These are phyloP conservation scores for Bifiguratus adelaidae DNA, from an alignment of 192 early-diverging fungal species.

Conservation along the genomic window DNA sequence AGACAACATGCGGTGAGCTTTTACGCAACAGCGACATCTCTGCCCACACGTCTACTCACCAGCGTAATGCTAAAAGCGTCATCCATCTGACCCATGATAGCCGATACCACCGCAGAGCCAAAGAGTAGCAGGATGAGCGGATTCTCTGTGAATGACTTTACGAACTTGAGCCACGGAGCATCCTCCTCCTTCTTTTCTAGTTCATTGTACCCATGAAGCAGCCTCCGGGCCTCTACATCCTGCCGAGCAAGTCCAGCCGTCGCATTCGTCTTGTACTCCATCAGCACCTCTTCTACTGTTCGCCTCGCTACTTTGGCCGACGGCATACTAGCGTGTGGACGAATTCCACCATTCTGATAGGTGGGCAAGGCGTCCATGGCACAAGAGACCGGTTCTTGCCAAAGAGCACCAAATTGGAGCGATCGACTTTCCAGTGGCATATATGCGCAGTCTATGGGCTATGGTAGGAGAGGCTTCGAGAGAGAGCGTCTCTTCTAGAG, in stretches of 20 bases:
- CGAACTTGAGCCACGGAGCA: constrained; percentile 53
- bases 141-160: constrained; percentile 77
- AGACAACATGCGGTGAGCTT: background rate
- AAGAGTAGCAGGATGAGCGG: constrained; percentile 73
- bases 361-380: too few relatives aligned
- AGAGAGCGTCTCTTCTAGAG: too few relatives aligned
- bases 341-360: too few relatives aligned
- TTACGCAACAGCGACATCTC: background rate
- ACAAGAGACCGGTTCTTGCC: too few relatives aligned
- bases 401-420: too few relatives aligned
- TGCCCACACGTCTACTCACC: constrained; percentile 20
- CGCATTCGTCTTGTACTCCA: constrained; percentile 26
- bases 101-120: constrained; percentile 57
- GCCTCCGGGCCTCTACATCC: constrained; percentile 27
- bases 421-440: too few relatives aligned
- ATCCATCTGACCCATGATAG: constrained; percentile 64
- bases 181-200: constrained; percentile 58
- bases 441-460: too few relatives aligned
- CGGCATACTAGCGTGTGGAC: constrained; percentile 26
- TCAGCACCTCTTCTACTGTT: constrained; percentile 26
- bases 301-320: constrained; percentile 40
- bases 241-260: constrained; percentile 25
- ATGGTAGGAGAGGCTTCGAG: too few relatives aligned
- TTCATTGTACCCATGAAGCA: constrained; percentile 53
- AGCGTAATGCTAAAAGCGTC: constrained; percentile 81